phyloP scores from a whole-genome alignment of 768 basidiomycete genomes.

The Hirschioporus abietinus region DNA sequence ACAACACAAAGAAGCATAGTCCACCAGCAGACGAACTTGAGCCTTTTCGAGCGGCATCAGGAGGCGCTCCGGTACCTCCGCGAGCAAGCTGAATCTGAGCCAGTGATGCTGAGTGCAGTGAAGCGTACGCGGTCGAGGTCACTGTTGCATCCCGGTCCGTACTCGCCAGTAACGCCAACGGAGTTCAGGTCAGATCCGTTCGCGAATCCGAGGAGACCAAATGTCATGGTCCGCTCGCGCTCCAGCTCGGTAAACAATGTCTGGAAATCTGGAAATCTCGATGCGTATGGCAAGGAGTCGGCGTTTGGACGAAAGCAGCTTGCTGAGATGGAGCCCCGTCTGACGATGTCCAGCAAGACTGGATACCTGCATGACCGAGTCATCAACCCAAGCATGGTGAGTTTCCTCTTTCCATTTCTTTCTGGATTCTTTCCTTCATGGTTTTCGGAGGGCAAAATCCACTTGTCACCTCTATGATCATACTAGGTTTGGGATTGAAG shows the following conservation, averaged over 20 bases:
- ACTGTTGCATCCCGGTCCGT: not conserved
- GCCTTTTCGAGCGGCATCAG: not conserved
- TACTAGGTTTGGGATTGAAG: no score
- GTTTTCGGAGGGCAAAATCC: no score
- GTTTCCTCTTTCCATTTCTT: conserved; percentile 23
- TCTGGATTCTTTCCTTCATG: conserved; percentile 3
- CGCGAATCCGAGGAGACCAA: not conserved
- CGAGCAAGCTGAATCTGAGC: conserved; percentile 1
- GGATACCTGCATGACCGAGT: conserved; percentile 93
- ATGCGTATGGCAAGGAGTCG: not conserved
- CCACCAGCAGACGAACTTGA: not conserved
- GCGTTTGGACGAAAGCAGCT: not conserved
- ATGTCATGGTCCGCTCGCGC: not conserved
- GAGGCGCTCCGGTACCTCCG: not conserved
- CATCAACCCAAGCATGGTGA: conserved; percentile 92
- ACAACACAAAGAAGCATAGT: not conserved
- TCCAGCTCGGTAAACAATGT: not conserved
- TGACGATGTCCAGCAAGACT: conserved; percentile 94
- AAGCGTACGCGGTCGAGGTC: conserved; percentile 2
- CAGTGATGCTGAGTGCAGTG: conserved; percentile 20
- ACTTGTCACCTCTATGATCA: no score
- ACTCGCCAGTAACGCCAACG: conserved; percentile 23
- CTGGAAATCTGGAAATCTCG: not conserved
- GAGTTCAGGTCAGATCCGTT: conserved; percentile 19
- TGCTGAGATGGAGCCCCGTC: conserved; percentile 39